Evolutionary conservation across 176 grass and related monocot species (phyloP).

Genomic region (Aegilops umbellulata): DNA sequence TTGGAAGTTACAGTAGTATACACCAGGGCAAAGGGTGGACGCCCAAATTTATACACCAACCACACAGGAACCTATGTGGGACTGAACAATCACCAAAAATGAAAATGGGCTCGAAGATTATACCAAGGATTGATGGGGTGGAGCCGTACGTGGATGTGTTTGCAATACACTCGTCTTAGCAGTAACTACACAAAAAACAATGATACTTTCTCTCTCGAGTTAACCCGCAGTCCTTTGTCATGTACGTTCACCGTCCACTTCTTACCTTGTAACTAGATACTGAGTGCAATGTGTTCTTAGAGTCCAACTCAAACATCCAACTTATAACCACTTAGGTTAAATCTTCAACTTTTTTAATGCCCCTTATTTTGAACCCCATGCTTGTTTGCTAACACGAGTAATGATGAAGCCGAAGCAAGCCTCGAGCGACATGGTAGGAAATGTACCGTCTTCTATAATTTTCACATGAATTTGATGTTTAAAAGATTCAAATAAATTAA

Average conservation of each 20-base stretch:
- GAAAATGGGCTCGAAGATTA: not conserved
- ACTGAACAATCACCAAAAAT: not conserved
- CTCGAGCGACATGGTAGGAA: too few relatives aligned
- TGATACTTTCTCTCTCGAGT: not conserved
- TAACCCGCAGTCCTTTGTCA: not conserved
- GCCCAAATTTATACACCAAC: not conserved
- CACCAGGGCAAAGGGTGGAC: not conserved
- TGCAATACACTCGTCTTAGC: not conserved
- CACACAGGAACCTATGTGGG: not conserved
- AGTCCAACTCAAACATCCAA: not conserved
- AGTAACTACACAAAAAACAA: not conserved
- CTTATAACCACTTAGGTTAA: too few relatives aligned
- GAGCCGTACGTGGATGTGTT: not conserved
- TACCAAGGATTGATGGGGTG: not conserved
- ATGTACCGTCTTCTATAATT: too few relatives aligned
- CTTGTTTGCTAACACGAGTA: too few relatives aligned
- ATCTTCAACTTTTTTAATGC: too few relatives aligned
- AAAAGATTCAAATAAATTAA: too few relatives aligned
- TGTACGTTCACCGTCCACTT: not conserved
- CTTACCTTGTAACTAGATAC: not conserved
- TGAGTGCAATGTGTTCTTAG: not conserved
- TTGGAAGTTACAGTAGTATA: not conserved
- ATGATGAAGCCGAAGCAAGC: too few relatives aligned
- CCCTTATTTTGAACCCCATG: too few relatives aligned
- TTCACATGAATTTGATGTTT: too few relatives aligned